phyloP scores from a whole-genome alignment of 768 basidiomycete species.

The Pleurotus eryngii region DNA sequence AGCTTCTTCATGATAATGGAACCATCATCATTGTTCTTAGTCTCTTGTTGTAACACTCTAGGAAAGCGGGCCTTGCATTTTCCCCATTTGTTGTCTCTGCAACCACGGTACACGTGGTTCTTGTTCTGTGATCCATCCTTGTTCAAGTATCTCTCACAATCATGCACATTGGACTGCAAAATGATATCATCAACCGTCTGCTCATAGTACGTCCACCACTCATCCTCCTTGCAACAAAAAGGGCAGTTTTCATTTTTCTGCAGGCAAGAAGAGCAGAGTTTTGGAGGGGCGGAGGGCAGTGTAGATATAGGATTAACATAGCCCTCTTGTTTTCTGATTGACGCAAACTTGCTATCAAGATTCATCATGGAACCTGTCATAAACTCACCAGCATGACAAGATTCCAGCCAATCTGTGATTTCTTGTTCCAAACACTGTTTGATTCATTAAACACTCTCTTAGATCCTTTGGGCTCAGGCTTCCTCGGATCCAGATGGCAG shows the following conservation, averaged over 20 bases:
- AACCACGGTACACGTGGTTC: neutral
- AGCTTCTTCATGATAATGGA: constrained; percentile 20
- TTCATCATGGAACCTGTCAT: constrained; percentile 17
- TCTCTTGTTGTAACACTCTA: constrained; percentile 6
- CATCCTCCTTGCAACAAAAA: constrained; percentile 12
- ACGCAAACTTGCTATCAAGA: constrained; percentile 7
- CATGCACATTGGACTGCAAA: constrained; percentile 24
- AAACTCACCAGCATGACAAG: constrained; percentile 27
- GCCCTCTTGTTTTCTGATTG: neutral
- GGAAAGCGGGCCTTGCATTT: constrained; percentile 28
- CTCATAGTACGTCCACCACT: constrained; percentile 15
- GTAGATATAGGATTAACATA: constrained; percentile 22
- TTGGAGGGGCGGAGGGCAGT: constrained; percentile 20
- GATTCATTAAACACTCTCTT: neutral
- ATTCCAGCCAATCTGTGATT: constrained; percentile 29
- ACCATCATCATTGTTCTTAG: constrained; percentile 22
- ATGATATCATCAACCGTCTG: constrained; percentile 26
- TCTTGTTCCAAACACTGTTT: constrained; percentile 11
- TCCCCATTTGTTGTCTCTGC: neutral
- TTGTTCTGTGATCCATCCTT: constrained; percentile 14
- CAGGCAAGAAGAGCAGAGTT: neutral
- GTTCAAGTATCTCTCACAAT: constrained; percentile 13
- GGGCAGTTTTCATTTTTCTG: constrained; percentile 16
- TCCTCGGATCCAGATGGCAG: neutral
- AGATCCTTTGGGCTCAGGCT: neutral